phyloP scores from a whole-genome alignment of 2,329 filamentous ascomycete genomes.

The Malbranchea zuffiana region DNA sequence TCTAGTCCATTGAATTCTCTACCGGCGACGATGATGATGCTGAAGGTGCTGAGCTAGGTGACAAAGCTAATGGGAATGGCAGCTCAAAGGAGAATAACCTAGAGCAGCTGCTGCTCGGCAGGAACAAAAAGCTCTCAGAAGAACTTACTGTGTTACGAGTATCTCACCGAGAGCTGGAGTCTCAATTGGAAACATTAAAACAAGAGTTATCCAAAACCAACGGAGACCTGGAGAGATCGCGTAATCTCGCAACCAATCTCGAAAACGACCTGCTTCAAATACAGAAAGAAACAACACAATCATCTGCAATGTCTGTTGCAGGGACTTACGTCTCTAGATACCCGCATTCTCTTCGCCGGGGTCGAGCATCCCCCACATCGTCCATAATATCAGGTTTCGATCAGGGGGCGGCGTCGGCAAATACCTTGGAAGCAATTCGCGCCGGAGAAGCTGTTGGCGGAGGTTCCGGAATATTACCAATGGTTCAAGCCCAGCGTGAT shows the following conservation, averaged over 20 bases:
- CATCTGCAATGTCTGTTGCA: slow-evolving; percentile 78
- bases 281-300: slow-evolving; percentile 72
- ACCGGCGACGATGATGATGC: slow-evolving; percentile 73
- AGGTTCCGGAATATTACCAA: slow-evolving; percentile 82
- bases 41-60: slow-evolving; percentile 35
- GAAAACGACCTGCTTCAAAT: slow-evolving; percentile 84
- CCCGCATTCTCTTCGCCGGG: slow-evolving; percentile 57
- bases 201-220: slow-evolving; percentile 75
- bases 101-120: slow-evolving; percentile 78
- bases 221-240: slow-evolving; percentile 73
- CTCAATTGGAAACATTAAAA: slow-evolving; percentile 65
- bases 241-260: slow-evolving; percentile 73
- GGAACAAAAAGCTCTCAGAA: slow-evolving; percentile 93
- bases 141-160: slow-evolving; percentile 87
- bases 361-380: slow-evolving; percentile 77
- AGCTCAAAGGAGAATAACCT: slow-evolving; percentile 64
- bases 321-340: slow-evolving; percentile 80
- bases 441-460: slow-evolving; percentile 59
- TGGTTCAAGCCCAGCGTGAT: slow-evolving; percentile 96
- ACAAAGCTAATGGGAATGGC: slow-evolving; percentile 25
- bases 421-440: slow-evolving; percentile 48
- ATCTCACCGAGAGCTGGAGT: slow-evolving; percentile 84
- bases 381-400: slow-evolving; percentile 98
- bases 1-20: slow-evolving; percentile 81
- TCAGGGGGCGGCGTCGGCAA: slow-evolving; percentile 44